Base-by-base conservation (phyloP, 2,329 filamentous ascomycete species). In the Parascedosporium putredinis region DNA sequence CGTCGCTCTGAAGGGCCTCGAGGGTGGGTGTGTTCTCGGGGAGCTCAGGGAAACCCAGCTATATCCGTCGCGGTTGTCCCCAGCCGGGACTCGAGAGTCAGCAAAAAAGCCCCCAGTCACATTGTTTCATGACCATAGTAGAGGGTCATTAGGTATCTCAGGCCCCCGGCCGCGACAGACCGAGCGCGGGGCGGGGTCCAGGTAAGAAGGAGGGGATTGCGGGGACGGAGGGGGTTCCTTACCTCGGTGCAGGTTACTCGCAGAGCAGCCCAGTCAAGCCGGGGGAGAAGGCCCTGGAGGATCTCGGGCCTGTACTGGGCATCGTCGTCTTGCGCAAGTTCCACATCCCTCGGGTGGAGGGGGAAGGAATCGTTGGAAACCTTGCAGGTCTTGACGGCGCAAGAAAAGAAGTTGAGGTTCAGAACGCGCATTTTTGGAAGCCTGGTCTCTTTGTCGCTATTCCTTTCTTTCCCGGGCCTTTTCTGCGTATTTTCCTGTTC, bases 381-480 rank as follows among this genome's bases (percentile, higher is more conserved):
- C 70, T 94, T 95, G 84, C 93, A 98, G 51, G 86, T 76, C 75
- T 96, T 97, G 64, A 94, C 86, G 54, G 93, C 91, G 74, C 93
- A 98, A 60, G 88, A 93, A 56, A 97, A 74, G 69, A 98, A 98
- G 70, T 97, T 97, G 60, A 95, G 83, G 53, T 89, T 96, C 48
- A 97, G 80, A 55, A 97, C 74, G 68, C 97, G 97, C 93, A 98
- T 98, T 51, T 51, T 53, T 36, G 33, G n/a, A 8, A 36, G n/a
- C n/a, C n/a, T n/a, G n/a, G n/a, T n/a, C n/a, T n/a, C n/a, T n/a
- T n/a, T n/a, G n/a, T n/a, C n/a, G n/a, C n/a, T n/a, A n/a, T n/a
- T n/a, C n/a, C n/a, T n/a, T n/a, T n/a, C n/a, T n/a, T n/a, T n/a
- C n/a, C n/a, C n/a, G n/a, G n/a, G n/a, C n/a, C n/a, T n/a, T n/a